Percentiles rank a stretch among this genome's conserved stretches.
These are phyloP conservation scores for Mycena rosella DNA, from an alignment of 768 basidiomycete species.

Conservation along the genomic window DNA sequence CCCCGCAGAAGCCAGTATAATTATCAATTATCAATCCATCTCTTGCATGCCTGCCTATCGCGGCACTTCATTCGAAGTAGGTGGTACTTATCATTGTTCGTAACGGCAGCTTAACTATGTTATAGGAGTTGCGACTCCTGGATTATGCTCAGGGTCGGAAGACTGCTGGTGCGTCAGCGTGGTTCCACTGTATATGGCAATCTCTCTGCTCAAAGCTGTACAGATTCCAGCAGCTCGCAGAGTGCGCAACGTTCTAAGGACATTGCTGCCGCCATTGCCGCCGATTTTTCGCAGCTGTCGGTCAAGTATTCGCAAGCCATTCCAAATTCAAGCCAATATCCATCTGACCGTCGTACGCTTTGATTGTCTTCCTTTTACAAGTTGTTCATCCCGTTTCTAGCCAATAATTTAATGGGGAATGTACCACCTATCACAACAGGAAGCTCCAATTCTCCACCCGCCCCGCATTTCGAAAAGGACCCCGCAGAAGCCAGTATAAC, in stretches of 20 bases:
- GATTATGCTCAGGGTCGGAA: constrained; percentile 85
- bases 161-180: constrained; percentile 46
- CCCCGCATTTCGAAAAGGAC: constrained; percentile 75
- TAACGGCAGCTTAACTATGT: constrained; percentile 29
- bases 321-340: too few species aligned
- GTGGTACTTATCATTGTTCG: constrained; percentile 37
- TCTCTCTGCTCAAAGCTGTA: too few species aligned
- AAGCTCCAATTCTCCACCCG: constrained; percentile 68
- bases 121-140: constrained; percentile 79
- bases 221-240: too few species aligned
- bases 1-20: constrained; percentile 54
- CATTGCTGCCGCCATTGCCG: too few species aligned
- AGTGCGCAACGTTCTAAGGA: too few species aligned
- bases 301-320: too few species aligned
- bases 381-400: too few species aligned
- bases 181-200: too few species aligned
- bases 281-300: too few species aligned
- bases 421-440: not conserved
- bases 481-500: constrained; percentile 48
- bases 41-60: constrained; percentile 84
- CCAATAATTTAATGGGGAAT: too few species aligned
- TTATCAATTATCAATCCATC: constrained; percentile 84
- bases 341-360: too few species aligned
- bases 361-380: too few species aligned
- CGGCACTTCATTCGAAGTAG: constrained; percentile 82